phyloP scores from a whole-genome alignment of 164 flowering plant species.

The Vitis rupestris region DNA sequence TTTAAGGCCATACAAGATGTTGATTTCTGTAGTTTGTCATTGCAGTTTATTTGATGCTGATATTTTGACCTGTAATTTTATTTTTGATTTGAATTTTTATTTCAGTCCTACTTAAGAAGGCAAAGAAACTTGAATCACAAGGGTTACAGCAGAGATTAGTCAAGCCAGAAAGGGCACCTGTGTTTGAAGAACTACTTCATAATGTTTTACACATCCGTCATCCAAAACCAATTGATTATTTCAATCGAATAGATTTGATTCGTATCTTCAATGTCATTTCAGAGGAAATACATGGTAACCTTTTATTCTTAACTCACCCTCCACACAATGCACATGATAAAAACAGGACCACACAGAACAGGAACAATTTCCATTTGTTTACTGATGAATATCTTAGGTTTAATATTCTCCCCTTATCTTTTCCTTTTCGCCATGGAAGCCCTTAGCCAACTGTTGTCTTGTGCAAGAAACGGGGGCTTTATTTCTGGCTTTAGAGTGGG shows the following conservation, averaged over 20 bases:
- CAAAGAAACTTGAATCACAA: conserved; percentile 31
- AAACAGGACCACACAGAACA: too few species aligned
- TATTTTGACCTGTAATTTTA: too few species aligned
- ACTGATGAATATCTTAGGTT: not conserved
- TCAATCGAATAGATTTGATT: conserved; percentile 43
- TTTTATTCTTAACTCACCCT: conserved; percentile 1
- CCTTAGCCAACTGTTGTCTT: too few species aligned
- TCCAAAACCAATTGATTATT: conserved; percentile 54
- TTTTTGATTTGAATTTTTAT: conserved; percentile 3
- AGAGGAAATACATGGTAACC: conserved; percentile 55
- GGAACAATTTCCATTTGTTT: not conserved
- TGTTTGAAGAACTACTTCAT: conserved; percentile 38
- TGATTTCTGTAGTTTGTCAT: too few species aligned
- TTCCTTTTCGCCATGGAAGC: too few species aligned
- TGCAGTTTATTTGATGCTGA: too few species aligned
- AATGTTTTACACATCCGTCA: conserved; percentile 31
- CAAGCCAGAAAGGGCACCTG: conserved; percentile 14
- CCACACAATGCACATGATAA: not conserved
- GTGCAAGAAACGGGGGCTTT: too few species aligned
- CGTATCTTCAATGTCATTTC: conserved; percentile 51
- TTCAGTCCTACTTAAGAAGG: conserved; percentile 40
- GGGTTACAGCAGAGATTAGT: conserved; percentile 23
- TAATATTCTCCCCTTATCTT: not conserved
- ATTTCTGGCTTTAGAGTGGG: too few species aligned
- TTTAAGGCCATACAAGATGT: too few species aligned